Base-by-base conservation (phyloP, 2,329 filamentous ascomycete genomes). In the Colletotrichum sansevieriae region DNA sequence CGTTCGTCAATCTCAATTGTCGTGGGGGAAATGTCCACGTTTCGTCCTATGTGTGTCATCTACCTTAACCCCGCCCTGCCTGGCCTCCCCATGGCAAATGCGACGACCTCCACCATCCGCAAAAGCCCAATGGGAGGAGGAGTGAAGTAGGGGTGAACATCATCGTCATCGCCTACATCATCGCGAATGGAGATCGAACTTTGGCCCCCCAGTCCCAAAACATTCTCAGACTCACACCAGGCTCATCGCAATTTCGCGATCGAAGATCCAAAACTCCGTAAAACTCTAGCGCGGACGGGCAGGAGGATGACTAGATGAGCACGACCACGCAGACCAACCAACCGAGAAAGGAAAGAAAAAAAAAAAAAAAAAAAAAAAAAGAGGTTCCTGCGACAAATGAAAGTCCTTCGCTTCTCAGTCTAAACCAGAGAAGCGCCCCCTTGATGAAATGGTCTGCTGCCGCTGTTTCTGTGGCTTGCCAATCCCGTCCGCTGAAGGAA, bases 241-340 rank as follows among this genome's bases (percentile, higher is more conserved):
- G 65, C 60, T 47, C 37, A 68, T 68, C 61, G 60, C 65, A 68
- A 68, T 65, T 59, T 65, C 61, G 39, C 55, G 25, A 68, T 66
- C 63, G 57, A 54, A 66, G 63, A 66, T 66, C 58, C n/a, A 49
- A 65, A 59, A 20, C 61, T 63, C 51, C 52, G 62, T 20, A 49
- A 46, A 18, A 35, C 57, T 47, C 44, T 60, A 49, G 57, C 43
- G 25, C 51, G 25, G 25, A 25, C 25, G 4, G 25, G 25, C 3
- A 25, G 25, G 25, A 25, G 25, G 25, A 25, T 22, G 22, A 22
- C 4, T 3, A 22, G 22, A 3, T 25, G 25, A 44, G 51, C 51
- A 43, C 4, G 18, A 46, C 11, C n/a, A 18, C 37, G 33, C n/a
- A 20, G 11, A 6, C 35, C 35, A 39, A 39, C n/a, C 10, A 43